Base-by-base conservation (phyloP, 257 asterid species). In the Craterostigma plantagineum region DNA sequence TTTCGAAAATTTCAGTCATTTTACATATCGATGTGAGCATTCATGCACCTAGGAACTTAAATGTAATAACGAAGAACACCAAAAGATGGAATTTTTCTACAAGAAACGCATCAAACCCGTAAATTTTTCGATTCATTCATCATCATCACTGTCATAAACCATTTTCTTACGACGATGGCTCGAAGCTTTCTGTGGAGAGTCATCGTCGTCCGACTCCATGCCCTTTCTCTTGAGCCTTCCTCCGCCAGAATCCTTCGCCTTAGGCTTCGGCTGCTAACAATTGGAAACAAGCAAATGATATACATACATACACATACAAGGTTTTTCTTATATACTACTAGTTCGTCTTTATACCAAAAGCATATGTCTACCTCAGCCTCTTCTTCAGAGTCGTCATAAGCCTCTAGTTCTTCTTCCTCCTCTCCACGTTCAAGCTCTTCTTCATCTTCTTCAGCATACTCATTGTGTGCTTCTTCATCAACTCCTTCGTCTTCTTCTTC, bases 161-260 rank as follows among this genome's bases (percentile, higher is more conserved):
- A 82, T 76, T 52, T 92, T 80, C 93, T 71, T 87, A 46, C 93
- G 71, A 37, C 98, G 85, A 61, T 74, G 95, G 16, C 77, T 46
- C 34, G 83, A 48, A 30, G 43, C 37, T 69, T 87, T 82, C 69
- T 76, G 65, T 11, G 81, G 98, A 66, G 95, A 92, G 53, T 93
- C 74, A 48, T 79, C 98, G 58, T 76, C 95, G 35, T 87, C 98
- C 1, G 95, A 87, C 54, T 87, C 95, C 3, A 87, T 76, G 44
- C 56, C 79, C 71, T 82, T 82, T 57, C 93, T 66, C 65, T 79
- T 87, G 45, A 52, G 52, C 51, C 76, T 51, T 50, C 87, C 65
- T 54, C 76, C 56, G 50, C 54, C 76, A 75, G 66, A 76, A 8
- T 13, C 52, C 78, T 71, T 43, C 48, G 11, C n/a, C 33, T 43